These are phyloP conservation scores for Parascedosporium putredinis DNA, from an alignment of 2,329 filamentous ascomycete species.

Conservation along the genomic window DNA sequence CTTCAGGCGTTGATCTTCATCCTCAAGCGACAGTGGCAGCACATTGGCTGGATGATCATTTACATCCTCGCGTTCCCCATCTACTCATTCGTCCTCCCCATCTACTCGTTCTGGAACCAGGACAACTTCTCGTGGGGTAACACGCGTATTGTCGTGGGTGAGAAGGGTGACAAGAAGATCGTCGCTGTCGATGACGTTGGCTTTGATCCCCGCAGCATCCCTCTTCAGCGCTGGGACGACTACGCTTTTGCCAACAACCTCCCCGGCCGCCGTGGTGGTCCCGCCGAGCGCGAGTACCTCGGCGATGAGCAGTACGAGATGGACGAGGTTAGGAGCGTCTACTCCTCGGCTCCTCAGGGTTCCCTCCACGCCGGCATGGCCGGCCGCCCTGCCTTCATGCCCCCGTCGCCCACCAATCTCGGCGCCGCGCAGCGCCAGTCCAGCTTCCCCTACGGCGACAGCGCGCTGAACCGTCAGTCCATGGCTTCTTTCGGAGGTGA, in stretches of 20 bases:
- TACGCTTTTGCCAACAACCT: constrained; percentile 81
- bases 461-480: constrained; percentile 52
- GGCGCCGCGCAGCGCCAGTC: constrained; percentile 34
- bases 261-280: constrained; percentile 74
- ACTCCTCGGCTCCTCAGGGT: constrained; percentile 81
- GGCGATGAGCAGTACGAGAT: constrained; percentile 84
- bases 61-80: constrained; percentile 94
- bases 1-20: constrained; percentile 95
- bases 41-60: constrained; percentile 99
- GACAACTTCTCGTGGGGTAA: constrained; percentile 99
- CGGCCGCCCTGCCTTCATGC: constrained; percentile 63
- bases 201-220: constrained; percentile 87
- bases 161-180: constrained; percentile 85
- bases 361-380: constrained; percentile 66
- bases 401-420: constrained; percentile 65
- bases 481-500: constrained; percentile 56
- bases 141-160: constrained; percentile 91
- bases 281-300: constrained; percentile 53
- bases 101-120: constrained; percentile 99
- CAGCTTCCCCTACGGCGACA: constrained; percentile 38
- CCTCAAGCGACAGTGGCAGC: constrained; percentile 94
- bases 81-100: constrained; percentile 78
- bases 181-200: constrained; percentile 74
- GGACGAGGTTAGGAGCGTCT: constrained; percentile 95
- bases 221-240: constrained; percentile 93